Conservation (phyloP, 2,329 filamentous ascomycete genomes). For the Aspergillus udagawae region DNA sequence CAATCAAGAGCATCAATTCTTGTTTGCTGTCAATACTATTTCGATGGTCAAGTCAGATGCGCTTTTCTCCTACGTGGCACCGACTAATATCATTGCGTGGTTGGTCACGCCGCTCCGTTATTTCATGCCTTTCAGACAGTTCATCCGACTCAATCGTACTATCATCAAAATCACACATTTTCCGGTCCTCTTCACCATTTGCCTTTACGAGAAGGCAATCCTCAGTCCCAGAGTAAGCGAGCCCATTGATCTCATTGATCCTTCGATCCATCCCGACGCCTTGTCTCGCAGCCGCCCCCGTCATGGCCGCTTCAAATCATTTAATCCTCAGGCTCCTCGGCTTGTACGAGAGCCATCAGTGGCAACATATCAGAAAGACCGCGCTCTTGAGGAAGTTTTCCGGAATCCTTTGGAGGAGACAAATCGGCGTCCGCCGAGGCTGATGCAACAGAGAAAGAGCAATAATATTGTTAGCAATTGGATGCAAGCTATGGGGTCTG, state of each 20-base stretch:
- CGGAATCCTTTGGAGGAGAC: slow-evolving; percentile 65
- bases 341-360: slow-evolving; percentile 81
- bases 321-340: slow-evolving; percentile 61
- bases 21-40: slow-evolving; percentile 95
- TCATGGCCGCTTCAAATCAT: slow-evolving; percentile 57
- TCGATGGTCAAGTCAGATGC: slow-evolving; percentile 99
- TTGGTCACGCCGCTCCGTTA: slow-evolving; percentile 78
- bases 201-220: slow-evolving; percentile 77
- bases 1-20: slow-evolving; percentile 83
- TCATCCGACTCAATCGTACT: slow-evolving; percentile 80
- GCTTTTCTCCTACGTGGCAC: slow-evolving; percentile 88
- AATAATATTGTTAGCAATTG: slow-evolving; percentile 81
- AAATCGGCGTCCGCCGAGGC: slow-evolving; percentile 53
- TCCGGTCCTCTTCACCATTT: slow-evolving; percentile 81
- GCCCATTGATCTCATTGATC: slow-evolving; percentile 80
- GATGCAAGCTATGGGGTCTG: slow-evolving; percentile 69
- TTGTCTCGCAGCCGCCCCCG: slow-evolving; percentile 57
- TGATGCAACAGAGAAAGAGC: slow-evolving; percentile 64
- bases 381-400: slow-evolving; percentile 88
- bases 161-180: slow-evolving; percentile 90
- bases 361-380: slow-evolving; percentile 83
- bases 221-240: slow-evolving; percentile 74
- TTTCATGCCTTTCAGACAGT: slow-evolving; percentile 72
- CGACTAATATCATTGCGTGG: slow-evolving; percentile 90
- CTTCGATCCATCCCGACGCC: slow-evolving; percentile 51